Evolutionary conservation across 2,329 filamentous ascomycete species (phyloP), one percentile per base, ranked within the genome.

Genomic region (Aspergillus bombycis): DNA sequence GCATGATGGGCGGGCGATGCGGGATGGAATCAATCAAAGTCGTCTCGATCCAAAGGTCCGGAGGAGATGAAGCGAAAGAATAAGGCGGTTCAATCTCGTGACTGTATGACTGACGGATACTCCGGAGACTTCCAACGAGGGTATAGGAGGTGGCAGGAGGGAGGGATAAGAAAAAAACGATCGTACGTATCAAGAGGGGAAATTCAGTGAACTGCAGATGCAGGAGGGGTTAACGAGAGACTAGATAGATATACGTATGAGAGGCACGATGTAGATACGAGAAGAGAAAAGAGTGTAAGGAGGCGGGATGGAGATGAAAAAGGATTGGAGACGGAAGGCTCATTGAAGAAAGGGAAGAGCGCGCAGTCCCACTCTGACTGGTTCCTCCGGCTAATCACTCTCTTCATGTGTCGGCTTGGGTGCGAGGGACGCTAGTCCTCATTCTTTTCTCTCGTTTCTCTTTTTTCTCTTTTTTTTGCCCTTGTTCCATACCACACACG

Each of bases 1-100:
- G 74, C 75, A 77, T 77, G 64, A 61, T 72, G 68, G 66, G 60
- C 34, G 52, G 46, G 38, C 61, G 16, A n/a, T 34, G 54, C 32
- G 48, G 23, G 58, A 56, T 36, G 26, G 52, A 54, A 57, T 58
- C 54, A 38, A 54, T 34, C 41, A 8, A 30, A 56, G 26, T 62
- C 7, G 52, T 34, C 16, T 41, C 57, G 34, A 61, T 55, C 46
- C 58, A 55, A 64, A 36, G 23, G 56, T 45, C 48, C 28, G 30
- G 43, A 28, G 34, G 50, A 28, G 61, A 38, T 41, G 50, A 53
- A 55, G 52, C 32, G 34, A 60, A 53, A 43, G 53, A 48, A 48
- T 38, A 23, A 53, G 46, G 52, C 45, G 53, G 48, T 48, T 52
- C 26, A 54, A 55, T 34, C 52, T 55, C 52, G 32, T 55, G 52